Percentiles rank a stretch among this genome's conserved stretches.
These are phyloP conservation scores for Dothistroma septosporum DNA, from an alignment of 2,329 filamentous ascomycete genomes.

Conservation along the genomic window DNA sequence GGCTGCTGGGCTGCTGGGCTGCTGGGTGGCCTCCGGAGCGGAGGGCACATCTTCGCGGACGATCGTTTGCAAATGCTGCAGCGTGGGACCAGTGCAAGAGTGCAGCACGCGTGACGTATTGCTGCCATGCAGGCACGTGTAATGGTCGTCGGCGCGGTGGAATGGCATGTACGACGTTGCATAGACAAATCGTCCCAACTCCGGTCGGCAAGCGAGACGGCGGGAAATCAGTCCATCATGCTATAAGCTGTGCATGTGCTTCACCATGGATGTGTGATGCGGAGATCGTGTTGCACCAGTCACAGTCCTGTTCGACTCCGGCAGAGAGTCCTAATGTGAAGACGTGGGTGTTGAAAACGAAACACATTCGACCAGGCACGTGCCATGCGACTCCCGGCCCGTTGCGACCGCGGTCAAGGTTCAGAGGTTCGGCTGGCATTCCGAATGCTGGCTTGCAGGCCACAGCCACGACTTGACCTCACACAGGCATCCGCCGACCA, in stretches of 20 bases:
- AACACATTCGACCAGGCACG: neutral
- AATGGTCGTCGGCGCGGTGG: neutral
- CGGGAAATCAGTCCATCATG: neutral
- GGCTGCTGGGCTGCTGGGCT: neutral
- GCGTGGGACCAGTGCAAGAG: neutral
- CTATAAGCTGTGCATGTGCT: neutral
- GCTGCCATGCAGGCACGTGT: neutral
- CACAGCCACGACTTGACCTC: slow-evolving; percentile 2
- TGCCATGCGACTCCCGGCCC: neutral
- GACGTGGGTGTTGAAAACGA: neutral
- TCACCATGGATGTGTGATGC: neutral
- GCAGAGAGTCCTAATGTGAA: neutral
- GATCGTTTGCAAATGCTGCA: neutral
- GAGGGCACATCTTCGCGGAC: neutral
- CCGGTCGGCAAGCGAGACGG: neutral
- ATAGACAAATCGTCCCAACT: neutral
- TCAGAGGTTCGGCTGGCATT: neutral
- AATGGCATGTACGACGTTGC: neutral
- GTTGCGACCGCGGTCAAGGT: neutral
- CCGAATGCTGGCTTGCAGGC: neutral
- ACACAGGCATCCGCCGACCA: neutral
- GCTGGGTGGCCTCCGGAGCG: neutral
- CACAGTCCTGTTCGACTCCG: neutral
- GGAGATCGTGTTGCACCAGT: neutral
- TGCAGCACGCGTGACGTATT: neutral